Evolutionary conservation across 2,329 filamentous ascomycete species (phyloP), one percentile per base, ranked within the genome.

Genomic region (Colletotrichum sp.): DNA sequence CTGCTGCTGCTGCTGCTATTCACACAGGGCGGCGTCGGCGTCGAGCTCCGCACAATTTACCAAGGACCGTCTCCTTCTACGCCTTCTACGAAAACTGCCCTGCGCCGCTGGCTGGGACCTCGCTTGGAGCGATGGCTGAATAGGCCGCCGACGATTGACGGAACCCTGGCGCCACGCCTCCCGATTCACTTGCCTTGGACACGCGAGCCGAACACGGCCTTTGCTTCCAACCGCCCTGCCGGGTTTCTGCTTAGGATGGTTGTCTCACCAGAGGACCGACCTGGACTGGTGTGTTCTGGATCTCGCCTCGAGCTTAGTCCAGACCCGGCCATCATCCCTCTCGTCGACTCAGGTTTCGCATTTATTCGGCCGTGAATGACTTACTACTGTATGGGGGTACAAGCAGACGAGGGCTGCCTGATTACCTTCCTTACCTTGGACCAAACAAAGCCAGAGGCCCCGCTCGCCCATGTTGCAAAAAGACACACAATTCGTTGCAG

Each of bases 191-290:
- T 72, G 61, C 12, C 62, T 13, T 67, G 30, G 16, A 75, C 68
- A 62, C 73, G 62, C 61, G 72, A 75, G 64, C 73, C 32, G 69
- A 75, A 75, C 15, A 56, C 69, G 73, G 73, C 39, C 30, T 64
- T 43, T 48, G 22, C 36, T 25, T 36, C 48, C 32, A 66, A 66
- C 62, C 69, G 39, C 25, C 55, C 39, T 43, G 55, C 27, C 56
- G 73, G 72, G 55, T 71, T 16, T 70, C 34, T 58, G n/a, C 32
- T 70, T 36, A 43, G 32, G n/a, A 64, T 70, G 58, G 71, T 48
- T 65, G 66, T 27, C 36, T 39, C 34, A 71, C 15, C 67, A 52
- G 36, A 8, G 32, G 27, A 60, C 48, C n/a, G 6, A 60, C 13
- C 25, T 70, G 28, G 34, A 6, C 48, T 43, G 34, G 60, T 18